phyloP scores from a whole-genome alignment of 305 asterid species.

The Fraxinus baroniana region DNA sequence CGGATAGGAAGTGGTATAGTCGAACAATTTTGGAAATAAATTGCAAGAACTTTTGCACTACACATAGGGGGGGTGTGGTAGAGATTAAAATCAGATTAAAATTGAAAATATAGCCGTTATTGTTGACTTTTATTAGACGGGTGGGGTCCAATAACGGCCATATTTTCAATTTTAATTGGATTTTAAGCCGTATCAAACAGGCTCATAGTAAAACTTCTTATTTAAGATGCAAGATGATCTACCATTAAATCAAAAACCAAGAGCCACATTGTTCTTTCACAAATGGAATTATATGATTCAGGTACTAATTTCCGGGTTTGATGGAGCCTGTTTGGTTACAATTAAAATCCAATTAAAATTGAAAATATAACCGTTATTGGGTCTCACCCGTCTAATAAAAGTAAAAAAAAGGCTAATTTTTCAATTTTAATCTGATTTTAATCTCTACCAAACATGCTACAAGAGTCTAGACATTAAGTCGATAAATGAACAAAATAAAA shows the following conservation, averaged over 20 bases:
- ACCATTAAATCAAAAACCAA: neutral
- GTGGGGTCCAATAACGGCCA: no score
- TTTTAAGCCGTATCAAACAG: no score
- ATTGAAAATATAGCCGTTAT: no score
- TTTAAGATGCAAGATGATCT: neutral
- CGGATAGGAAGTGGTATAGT: neutral
- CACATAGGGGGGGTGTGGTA: no score
- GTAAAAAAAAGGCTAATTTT: no score
- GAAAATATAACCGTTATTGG: no score
- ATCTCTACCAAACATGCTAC: neutral
- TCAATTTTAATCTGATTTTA: no score
- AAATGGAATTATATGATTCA: neutral
- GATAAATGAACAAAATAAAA: neutral
- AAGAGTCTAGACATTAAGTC: neutral
- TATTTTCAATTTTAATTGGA: no score
- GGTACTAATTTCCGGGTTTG: neutral
- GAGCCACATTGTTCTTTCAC: neutral
- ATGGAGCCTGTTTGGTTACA: neutral
- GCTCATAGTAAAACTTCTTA: neutral
- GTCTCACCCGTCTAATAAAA: no score
- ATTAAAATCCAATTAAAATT: no score
- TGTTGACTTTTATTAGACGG: no score
- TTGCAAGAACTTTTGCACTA: neutral
- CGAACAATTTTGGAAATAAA: neutral
- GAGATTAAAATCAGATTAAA: no score